Evolutionary conservation across 2,329 filamentous ascomycete species (phyloP).

Genomic region (Fusarium sp.): DNA sequence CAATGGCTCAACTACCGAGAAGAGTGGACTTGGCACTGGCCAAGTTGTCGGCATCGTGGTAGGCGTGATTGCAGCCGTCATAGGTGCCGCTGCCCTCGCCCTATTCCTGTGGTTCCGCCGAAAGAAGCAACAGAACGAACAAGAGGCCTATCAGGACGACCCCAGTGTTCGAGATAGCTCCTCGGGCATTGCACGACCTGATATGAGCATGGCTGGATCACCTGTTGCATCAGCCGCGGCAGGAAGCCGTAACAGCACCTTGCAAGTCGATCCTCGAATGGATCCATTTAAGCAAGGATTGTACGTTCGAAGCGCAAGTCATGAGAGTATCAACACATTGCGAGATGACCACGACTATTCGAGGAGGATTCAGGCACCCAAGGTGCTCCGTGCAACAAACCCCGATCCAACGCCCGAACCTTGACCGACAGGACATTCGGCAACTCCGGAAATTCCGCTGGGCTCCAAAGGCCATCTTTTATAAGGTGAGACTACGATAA

Average conservation of each 20-base stretch:
- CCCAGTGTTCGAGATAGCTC: constrained; percentile 62
- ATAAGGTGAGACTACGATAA: not conserved
- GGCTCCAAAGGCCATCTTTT: not conserved
- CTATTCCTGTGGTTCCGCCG: constrained; percentile 58
- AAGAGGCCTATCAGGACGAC: constrained; percentile 55
- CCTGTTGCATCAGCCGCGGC: constrained; percentile 47
- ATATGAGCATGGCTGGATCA: constrained; percentile 52
- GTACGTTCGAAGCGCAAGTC: constrained; percentile 67
- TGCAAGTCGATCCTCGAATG: constrained; percentile 71
- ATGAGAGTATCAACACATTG: constrained; percentile 71
- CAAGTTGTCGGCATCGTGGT: constrained; percentile 63
- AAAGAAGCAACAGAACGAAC: constrained; percentile 55
- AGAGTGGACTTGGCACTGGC: constrained; percentile 54
- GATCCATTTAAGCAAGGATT: constrained; percentile 68
- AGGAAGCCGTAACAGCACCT: constrained; percentile 61
- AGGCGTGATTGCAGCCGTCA: constrained; percentile 58
- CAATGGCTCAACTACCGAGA: constrained; percentile 24
- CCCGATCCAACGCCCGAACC: constrained; percentile 59
- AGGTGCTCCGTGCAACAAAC: constrained; percentile 71
- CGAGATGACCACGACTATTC: constrained; percentile 75
- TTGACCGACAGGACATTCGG: constrained; percentile 1
- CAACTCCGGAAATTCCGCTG: not conserved
- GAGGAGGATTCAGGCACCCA: constrained; percentile 63
- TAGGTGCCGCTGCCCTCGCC: constrained; percentile 49
- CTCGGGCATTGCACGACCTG: constrained; percentile 57